A percentile compares a stretch with the other conserved stretches of the same genome.
Conservation (phyloP, 352 stramenopile species). For the Pilasporangium apinafurcum region DNA sequence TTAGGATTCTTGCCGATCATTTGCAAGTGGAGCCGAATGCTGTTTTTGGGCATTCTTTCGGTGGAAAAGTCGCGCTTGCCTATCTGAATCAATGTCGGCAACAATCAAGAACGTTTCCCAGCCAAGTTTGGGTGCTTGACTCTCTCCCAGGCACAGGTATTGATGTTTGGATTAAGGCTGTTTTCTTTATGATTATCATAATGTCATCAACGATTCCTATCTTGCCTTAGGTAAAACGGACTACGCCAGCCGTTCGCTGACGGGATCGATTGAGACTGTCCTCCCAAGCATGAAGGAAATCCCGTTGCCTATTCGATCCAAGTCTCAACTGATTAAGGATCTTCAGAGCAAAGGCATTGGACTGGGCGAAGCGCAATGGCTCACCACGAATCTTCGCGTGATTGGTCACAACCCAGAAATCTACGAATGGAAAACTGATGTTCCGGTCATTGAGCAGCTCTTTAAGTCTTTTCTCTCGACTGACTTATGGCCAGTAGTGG, state of each 20-base stretch:
- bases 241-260: conserved; percentile 54
- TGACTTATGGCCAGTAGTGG: conserved; percentile 69
- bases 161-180: background rate
- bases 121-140: conserved; percentile 69
- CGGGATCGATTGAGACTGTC: conserved; percentile 68
- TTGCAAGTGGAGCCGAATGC: conserved; percentile 52
- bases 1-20: conserved; percentile 37
- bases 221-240: conserved; percentile 34
- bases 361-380: conserved; percentile 69
- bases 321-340: conserved; percentile 55
- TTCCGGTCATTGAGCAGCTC: conserved; percentile 65
- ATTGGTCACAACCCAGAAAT: conserved; percentile 37
- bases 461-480: conserved; percentile 57
- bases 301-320: conserved; percentile 63
- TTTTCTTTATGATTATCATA: background rate
- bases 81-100: conserved; percentile 53
- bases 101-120: conserved; percentile 27
- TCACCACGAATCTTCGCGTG: conserved; percentile 72
- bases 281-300: conserved; percentile 66
- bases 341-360: conserved; percentile 53
- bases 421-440: conserved; percentile 82
- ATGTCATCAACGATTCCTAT: background rate
- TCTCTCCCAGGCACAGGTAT: conserved; percentile 61
- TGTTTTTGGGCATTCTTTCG: conserved; percentile 72
- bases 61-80: conserved; percentile 68